Evolutionary conservation across 2,329 filamentous ascomycete genomes (phyloP).

Genomic region (Botrytis aclada): DNA sequence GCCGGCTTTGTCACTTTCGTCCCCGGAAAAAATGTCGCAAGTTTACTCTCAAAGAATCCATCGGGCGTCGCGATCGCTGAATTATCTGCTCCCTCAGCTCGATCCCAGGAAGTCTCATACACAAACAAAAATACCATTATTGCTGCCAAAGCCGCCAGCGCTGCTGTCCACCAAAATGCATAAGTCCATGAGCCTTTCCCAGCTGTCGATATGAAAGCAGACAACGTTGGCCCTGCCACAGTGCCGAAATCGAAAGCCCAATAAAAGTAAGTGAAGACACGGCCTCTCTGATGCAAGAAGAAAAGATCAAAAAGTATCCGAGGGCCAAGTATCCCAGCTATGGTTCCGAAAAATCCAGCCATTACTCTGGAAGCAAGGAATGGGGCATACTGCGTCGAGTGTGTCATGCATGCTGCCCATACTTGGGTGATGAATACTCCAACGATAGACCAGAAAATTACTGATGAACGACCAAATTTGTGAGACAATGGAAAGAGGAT

Average conservation of each 20-base stretch:
- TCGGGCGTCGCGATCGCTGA: constrained; percentile 21
- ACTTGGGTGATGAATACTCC: constrained; percentile 30
- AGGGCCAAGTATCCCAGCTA: constrained; percentile 41
- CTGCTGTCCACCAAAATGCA: constrained; percentile 45
- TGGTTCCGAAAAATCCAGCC: constrained; percentile 42
- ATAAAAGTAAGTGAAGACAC: constrained; percentile 41
- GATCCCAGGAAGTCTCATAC: constrained; percentile 42
- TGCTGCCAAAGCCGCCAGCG: constrained; percentile 37
- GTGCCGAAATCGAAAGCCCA: constrained; percentile 41
- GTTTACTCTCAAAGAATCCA: constrained; percentile 26
- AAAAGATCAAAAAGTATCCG: constrained; percentile 44
- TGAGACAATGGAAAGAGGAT: constrained; percentile 41
- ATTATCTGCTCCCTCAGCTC: constrained; percentile 29
- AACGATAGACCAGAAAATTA: constrained; percentile 42
- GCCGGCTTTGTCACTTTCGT: constrained; percentile 20
- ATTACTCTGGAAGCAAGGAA: constrained; percentile 37
- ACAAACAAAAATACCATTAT: constrained; percentile 41
- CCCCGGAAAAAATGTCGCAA: constrained; percentile 24
- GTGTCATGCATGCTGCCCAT: constrained; percentile 39
- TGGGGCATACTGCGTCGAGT: constrained; percentile 37
- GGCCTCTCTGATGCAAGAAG: constrained; percentile 44
- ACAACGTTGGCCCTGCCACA: constrained; percentile 40
- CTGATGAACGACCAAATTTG: constrained; percentile 40
- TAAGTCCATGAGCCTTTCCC: constrained; percentile 38
- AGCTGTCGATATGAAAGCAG: constrained; percentile 41